These are phyloP conservation scores for Actinidia chinensis DNA, from an alignment of 179 eudicot species.

Conservation along the genomic window DNA sequence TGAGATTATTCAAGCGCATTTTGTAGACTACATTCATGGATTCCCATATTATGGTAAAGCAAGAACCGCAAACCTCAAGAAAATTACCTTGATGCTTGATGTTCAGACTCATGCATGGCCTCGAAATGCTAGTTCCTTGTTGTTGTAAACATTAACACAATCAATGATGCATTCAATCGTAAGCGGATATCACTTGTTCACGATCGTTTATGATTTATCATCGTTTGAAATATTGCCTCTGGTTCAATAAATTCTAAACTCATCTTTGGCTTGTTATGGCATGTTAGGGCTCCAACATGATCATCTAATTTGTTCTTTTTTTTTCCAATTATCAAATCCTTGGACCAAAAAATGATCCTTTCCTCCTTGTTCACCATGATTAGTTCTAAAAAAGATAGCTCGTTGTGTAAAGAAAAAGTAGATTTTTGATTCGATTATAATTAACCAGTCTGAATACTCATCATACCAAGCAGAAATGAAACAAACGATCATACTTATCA, in stretches of 20 bases:
- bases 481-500: too few species aligned
- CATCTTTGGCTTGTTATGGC: not conserved
- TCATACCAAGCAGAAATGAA: too few species aligned
- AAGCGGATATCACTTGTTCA: too few species aligned
- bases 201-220: too few species aligned
- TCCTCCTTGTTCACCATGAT: not conserved
- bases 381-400: not conserved
- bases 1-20: not conserved
- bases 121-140: not conserved
- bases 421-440: too few species aligned
- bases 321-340: not conserved
- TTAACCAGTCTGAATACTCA: too few species aligned
- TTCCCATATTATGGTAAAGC: not conserved
- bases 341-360: not conserved
- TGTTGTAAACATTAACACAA: not conserved
- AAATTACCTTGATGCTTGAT: conserved; percentile 13
- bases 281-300: not conserved
- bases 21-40: not conserved
- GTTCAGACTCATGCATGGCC: not conserved
- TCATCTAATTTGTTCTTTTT: not conserved
- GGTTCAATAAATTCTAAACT: not conserved
- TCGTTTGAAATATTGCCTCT: not conserved
- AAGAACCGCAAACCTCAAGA: conserved; percentile 7
- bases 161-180: not conserved
- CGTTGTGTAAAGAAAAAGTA: not conserved